These are phyloP conservation scores for Botrytis galanthina DNA, from an alignment of 2,329 filamentous ascomycete species.

Conservation along the genomic window DNA sequence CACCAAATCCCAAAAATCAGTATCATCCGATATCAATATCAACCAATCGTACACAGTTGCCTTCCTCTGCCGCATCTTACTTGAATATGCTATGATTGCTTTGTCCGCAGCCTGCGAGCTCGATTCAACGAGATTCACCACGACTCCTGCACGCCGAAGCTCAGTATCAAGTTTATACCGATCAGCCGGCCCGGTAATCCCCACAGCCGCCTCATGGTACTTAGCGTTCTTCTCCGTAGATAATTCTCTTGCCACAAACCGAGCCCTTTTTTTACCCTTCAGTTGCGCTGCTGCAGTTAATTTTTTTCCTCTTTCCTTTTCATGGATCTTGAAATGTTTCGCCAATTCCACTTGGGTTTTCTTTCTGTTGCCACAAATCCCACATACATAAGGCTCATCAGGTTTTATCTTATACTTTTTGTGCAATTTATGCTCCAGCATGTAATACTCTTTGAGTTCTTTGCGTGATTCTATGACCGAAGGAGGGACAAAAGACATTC, in stretches of 20 bases:
- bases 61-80: neutral
- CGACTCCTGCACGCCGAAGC: neutral
- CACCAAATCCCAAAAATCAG: neutral
- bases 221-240: neutral
- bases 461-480: neutral
- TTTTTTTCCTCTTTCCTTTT: neutral
- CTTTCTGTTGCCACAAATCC: neutral
- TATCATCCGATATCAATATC: constrained; percentile 6
- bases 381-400: neutral
- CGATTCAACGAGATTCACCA: neutral
- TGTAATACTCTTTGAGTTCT: neutral
- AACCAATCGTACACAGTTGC: neutral
- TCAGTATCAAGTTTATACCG: neutral
- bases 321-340: neutral
- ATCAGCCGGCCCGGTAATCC: neutral
- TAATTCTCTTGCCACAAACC: neutral
- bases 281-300: neutral
- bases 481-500: neutral
- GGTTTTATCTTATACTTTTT: neutral
- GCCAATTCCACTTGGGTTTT: neutral
- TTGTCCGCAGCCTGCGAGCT: neutral
- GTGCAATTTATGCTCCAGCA: neutral
- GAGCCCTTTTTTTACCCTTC: neutral
- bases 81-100: neutral
- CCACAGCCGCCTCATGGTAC: neutral